Base-by-base conservation (phyloP, 257 asterid species). In the Primulina huaijiensis region DNA sequence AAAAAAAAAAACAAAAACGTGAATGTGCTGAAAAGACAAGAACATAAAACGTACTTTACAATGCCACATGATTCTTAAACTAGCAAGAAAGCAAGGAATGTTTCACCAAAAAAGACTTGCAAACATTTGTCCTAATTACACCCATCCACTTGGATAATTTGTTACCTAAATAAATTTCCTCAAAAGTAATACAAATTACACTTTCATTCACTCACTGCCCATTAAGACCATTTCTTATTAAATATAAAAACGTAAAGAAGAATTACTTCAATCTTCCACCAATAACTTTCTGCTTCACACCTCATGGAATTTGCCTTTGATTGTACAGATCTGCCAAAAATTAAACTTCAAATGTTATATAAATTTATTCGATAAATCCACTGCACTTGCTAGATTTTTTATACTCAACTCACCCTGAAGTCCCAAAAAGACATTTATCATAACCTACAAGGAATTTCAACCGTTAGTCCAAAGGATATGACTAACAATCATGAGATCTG, bases 391-490 rank as follows among this genome's bases (percentile, higher is more conserved):
- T 35, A 35, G 7, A 2, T 8, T 6, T 6, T 35, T 6, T 35
- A 35, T 8, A 35, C 8, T 1, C 25, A 53, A 81, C 85, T 74
- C 76, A 77, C 89, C 73, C 83, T 14, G 90, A 81, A 6, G 83
- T 72, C 50, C 75, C 66, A 72, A 76, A 90, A 0, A 66, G 69
- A 55, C 96, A 88, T 76, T 58, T 82, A 1, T 63, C 96, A 82
- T 68, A 78, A 75, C 90, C 92, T 89, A 83, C 58, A 77, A 38
- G 50, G 16, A 37, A 38, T 38, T 38, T 38, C 2, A 38, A 38
- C 50, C 14, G 10, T 38, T 38, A 38, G 50, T 38, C 20, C 43
- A 3, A 2, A 35, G 38, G n/a, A 50, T 17, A 56, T 25, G 43
- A 17, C 58, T 56, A 7, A 33, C 6, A 4, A 3, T 53, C 23